Conservation (phyloP, 2,329 filamentous ascomycete genomes). For the Aspergillus proliferans region DNA sequence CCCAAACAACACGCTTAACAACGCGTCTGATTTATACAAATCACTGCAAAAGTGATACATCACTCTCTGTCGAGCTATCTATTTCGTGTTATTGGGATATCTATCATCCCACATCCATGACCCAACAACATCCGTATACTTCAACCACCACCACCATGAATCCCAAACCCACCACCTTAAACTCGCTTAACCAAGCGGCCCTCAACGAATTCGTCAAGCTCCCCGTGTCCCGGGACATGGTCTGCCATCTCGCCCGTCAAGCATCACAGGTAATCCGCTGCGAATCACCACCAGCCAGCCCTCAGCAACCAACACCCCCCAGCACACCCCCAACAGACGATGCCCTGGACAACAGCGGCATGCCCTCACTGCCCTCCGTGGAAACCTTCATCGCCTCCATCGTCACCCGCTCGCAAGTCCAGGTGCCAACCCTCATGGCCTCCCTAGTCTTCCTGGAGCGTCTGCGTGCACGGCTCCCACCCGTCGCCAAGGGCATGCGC, state of each 20-base stretch:
- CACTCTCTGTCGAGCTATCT: neutral
- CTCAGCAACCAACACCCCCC: constrained; percentile 50
- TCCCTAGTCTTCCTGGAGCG: constrained; percentile 88
- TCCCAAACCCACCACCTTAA: constrained; percentile 1
- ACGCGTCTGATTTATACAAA: too few species aligned
- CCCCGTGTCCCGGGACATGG: constrained; percentile 45
- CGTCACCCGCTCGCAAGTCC: constrained; percentile 87
- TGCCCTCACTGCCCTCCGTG: constrained; percentile 63
- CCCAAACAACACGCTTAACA: too few species aligned
- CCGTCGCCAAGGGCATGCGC: constrained; percentile 90
- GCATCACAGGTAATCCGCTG: constrained; percentile 45
- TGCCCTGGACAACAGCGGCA: constrained; percentile 25
- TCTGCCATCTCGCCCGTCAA: constrained; percentile 41
- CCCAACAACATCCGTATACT: constrained; percentile 1
- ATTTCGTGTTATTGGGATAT: neutral
- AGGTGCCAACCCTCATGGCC: constrained; percentile 95
- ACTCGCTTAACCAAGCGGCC: constrained; percentile 35
- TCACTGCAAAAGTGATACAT: too few species aligned
- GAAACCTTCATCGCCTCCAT: constrained; percentile 89
- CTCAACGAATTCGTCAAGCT: constrained; percentile 43
- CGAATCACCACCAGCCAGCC: constrained; percentile 45
- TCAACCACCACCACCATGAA: constrained; percentile 12
- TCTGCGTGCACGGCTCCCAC: constrained; percentile 76
- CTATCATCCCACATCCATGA: neutral
- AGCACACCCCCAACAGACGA: constrained; percentile 51